phyloP scores from a whole-genome alignment of 768 basidiomycete genomes.

The Suillus decipiens region DNA sequence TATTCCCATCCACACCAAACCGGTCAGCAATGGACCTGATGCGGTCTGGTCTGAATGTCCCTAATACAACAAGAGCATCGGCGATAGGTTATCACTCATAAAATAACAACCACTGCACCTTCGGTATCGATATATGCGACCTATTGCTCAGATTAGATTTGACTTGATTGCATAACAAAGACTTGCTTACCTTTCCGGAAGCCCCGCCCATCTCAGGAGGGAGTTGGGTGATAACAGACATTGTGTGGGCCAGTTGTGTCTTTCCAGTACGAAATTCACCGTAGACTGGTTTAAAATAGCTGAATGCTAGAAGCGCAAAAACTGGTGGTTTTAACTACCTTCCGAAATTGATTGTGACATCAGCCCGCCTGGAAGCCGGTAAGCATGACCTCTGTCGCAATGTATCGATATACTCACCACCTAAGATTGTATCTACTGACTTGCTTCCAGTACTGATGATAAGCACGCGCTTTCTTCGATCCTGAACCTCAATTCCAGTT shows the following conservation, averaged over 20 bases:
- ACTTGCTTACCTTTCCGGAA: slow-evolving; percentile 67
- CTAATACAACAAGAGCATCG: slow-evolving; percentile 39
- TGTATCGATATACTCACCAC: slow-evolving; percentile 50
- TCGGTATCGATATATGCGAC: slow-evolving; percentile 94
- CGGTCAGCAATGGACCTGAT: slow-evolving; percentile 89
- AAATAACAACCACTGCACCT: slow-evolving; percentile 39
- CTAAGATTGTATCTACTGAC: slow-evolving; percentile 84
- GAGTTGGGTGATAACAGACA: slow-evolving; percentile 88
- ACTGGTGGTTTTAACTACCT: slow-evolving; percentile 42
- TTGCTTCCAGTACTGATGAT: slow-evolving; percentile 93
- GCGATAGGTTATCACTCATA: slow-evolving; percentile 12
- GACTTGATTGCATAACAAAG: neutral
- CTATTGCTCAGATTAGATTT: slow-evolving; percentile 34
- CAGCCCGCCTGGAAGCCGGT: slow-evolving; percentile 62
- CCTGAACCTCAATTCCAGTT: slow-evolving; percentile 89
- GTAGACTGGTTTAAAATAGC: slow-evolving; percentile 58
- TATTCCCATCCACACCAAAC: slow-evolving; percentile 88
- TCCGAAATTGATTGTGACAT: slow-evolving; percentile 95
- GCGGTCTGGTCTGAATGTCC: slow-evolving; percentile 94
- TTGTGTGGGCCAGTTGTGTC: slow-evolving; percentile 94
- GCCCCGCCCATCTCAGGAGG: slow-evolving; percentile 91
- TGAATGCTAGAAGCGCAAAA: neutral
- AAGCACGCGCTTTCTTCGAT: slow-evolving; percentile 78
- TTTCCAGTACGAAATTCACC: slow-evolving; percentile 97
- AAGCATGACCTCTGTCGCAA: neutral